These are phyloP conservation scores for Diaporthe longicolla DNA, from an alignment of 2,329 filamentous ascomycete genomes.

Conservation along the genomic window DNA sequence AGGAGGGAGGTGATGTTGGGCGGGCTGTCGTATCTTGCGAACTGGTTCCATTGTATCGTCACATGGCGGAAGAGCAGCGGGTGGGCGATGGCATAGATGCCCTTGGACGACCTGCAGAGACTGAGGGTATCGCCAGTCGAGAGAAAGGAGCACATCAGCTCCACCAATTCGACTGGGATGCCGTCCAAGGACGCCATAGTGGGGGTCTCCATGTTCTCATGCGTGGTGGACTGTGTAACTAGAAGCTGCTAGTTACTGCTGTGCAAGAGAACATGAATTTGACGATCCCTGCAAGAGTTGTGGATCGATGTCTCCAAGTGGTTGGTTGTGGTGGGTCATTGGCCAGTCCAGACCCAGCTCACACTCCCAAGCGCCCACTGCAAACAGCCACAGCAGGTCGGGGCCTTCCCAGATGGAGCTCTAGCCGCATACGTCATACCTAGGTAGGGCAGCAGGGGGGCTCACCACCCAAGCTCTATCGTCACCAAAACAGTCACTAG, in stretches of 20 bases:
- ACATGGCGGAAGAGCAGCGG: constrained; percentile 1
- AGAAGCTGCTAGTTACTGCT: too few species aligned
- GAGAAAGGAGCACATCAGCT: background rate
- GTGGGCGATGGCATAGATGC: background rate
- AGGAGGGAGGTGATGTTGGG: background rate
- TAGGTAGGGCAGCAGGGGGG: constrained; percentile 41
- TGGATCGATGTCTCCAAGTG: too few species aligned
- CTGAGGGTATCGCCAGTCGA: background rate
- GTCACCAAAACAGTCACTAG: constrained; percentile 42
- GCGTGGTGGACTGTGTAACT: too few species aligned
- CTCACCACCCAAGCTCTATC: constrained; percentile 21
- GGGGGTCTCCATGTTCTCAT: too few species aligned
- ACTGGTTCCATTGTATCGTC: background rate
- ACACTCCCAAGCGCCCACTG: too few species aligned
- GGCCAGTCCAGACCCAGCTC: too few species aligned
- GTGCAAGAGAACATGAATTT: too few species aligned
- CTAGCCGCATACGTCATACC: constrained; percentile 50
- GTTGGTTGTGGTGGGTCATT: background rate
- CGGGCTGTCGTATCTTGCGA: too few species aligned
- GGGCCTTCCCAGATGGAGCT: background rate
- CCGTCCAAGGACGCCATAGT: background rate
- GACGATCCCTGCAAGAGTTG: too few species aligned
- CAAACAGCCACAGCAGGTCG: too few species aligned
- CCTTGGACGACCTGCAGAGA: constrained; percentile 3
- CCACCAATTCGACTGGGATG: background rate